Base-by-base conservation (phyloP, 306 rosid species). In the Cicer chorassanicum region DNA sequence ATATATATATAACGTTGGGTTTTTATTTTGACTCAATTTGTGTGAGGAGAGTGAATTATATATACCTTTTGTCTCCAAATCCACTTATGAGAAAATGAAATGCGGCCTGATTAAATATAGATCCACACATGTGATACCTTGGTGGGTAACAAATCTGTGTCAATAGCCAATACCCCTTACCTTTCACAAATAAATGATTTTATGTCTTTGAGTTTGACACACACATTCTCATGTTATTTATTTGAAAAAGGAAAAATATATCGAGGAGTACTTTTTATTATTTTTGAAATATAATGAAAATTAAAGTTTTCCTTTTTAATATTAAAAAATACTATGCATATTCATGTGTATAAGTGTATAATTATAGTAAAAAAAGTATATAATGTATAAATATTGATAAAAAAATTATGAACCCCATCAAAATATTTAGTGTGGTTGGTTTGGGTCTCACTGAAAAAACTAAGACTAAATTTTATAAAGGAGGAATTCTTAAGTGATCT, bases 11-110 rank as follows among this genome's bases (percentile, higher is more conserved):
- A 29, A 3, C 34, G 2, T 29, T 29, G 34, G 34, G 34, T 29
- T 29, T 29, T 29, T 29, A 29, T 3, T 29, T 29, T 3, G 34
- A 29, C 34, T 29, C 34, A 29, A 29, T 29, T 29, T 29, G 34
- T 29, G 34, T 29, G 38, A 40, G 72, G 43, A 21, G 65, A 49
- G 41, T 21, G 12, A 19, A 44, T 65, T 21, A 64, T 41, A 42
- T 57, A 43, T 24, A 29, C 4, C 8, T n/a, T 53, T 43, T 57
- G 9, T 11, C 5, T 18, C 62, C 42, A 21, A 44, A 68, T 29
- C 38, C 36, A 68, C 15, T 46, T 59, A 11, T 56, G 43, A 42
- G 70, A 77, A 68, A 77, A 38, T 18, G 76, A 77, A 36, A 57
- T 64, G 18, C n/a, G 13, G 39, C 64, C 81, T 60, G 59, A 60